Base-by-base conservation (phyloP, 1,284 basidiomycete species). In the Athelia psychrophila region DNA sequence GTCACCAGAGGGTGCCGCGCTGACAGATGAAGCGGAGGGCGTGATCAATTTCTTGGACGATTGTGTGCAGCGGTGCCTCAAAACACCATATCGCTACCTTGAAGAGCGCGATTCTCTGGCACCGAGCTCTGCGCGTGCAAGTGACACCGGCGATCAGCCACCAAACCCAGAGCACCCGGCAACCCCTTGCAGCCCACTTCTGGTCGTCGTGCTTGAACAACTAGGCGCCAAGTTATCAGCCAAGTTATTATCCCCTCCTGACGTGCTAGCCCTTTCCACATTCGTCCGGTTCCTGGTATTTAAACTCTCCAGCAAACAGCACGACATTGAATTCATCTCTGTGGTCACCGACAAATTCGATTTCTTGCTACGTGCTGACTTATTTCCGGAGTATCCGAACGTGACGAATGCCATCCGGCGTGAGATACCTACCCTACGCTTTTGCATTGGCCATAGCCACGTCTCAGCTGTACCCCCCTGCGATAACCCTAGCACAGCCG, bases 21-120 rank as follows among this genome's bases (percentile, higher is more conserved):
- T 87, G 36, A 76, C 74, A 0, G 83, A 82, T 54, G 91, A 88
- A 63, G 67, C 71, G 45, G 78, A 78, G 10, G 71, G 78, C 33
- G 78, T 95, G 2, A 72, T 91, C 3, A 61, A 73, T 0, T 95
- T 97, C 70, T 58, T 97, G 13, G 95, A 98, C 60, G 91, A 95
- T 45, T 96, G 92, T 62, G 74, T 91, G 6, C 85, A 89, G 51
- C 80, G 92, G n/a, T 93, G 88, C 58, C 63, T 87, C 56, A 94
- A 91, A 70, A 90, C 87, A 1, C 91, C 93, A 0, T 92, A 95
- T 66, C 81, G 85, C 33, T 98, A 97, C 64, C 77, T 96, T 51
- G 95, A 98, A 61, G 84, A 86, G 12, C 65, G 80, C 51, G 73
- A 75, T 24, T 54, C 63, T 0, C 57, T 79, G 30, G 54, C 49